Conservation (phyloP, 2,329 filamentous ascomycete species). For the Aspergillus thermomutatus region DNA sequence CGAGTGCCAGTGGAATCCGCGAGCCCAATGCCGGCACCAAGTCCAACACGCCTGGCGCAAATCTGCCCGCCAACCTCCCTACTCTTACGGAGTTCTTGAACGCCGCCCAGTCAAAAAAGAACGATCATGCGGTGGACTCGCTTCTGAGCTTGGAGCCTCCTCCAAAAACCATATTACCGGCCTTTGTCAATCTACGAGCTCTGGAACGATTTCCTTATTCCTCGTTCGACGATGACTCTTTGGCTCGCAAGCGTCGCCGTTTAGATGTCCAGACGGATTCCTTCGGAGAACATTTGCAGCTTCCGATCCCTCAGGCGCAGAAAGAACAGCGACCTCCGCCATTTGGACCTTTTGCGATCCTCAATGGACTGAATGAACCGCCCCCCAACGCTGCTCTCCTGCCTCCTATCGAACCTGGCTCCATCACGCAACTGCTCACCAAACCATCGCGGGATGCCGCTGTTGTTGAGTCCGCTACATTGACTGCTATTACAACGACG, state of each 20-base stretch:
- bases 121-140: conserved; percentile 28
- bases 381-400: conserved; percentile 60
- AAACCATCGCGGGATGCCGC: conserved; percentile 29
- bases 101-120: conserved; percentile 34
- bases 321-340: conserved; percentile 44
- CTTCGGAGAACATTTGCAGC: conserved; percentile 44
- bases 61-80: conserved; percentile 35
- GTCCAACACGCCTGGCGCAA: conserved; percentile 22
- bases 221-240: conserved; percentile 37
- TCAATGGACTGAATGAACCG: conserved; percentile 62
- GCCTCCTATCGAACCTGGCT: conserved; percentile 57
- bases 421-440: conserved; percentile 35
- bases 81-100: conserved; percentile 36
- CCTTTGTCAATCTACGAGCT: conserved; percentile 47
- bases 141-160: conserved; percentile 34
- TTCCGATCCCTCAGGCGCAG: conserved; percentile 47
- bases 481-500: conserved; percentile 13
- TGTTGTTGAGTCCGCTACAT: conserved; percentile 19
- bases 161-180: conserved; percentile 41
- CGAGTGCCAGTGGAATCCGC: conserved; percentile 35
- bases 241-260: conserved; percentile 43
- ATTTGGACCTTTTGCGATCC: conserved; percentile 45
- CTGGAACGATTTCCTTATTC: conserved; percentile 43
- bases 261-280: conserved; percentile 40
- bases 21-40: conserved; percentile 30